Evolutionary conservation across 495 filamentous ascomycete species (phyloP).

Genomic region (Cryomyces antarcticus): DNA sequence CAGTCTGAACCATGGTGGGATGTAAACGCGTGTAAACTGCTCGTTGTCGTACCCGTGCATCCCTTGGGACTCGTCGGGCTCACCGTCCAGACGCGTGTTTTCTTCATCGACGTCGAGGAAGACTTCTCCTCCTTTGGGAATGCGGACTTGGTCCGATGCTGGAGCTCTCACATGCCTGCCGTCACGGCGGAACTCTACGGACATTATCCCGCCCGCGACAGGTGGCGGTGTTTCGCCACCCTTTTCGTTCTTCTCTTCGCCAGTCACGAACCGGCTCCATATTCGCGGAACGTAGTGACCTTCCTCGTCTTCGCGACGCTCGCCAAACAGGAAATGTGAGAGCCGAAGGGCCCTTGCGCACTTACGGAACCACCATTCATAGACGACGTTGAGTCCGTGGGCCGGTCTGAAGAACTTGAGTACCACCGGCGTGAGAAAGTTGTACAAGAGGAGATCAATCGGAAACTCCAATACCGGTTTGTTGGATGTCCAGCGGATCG

Average conservation of each 20-base stretch:
- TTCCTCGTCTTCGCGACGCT: constrained; percentile 63
- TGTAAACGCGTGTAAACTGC: constrained; percentile 66
- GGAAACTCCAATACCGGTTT: constrained; percentile 88
- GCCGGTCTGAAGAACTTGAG: constrained; percentile 68
- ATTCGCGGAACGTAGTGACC: constrained; percentile 32
- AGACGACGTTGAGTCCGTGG: constrained; percentile 62
- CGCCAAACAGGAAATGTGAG: constrained; percentile 82
- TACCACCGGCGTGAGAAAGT: constrained; percentile 76
- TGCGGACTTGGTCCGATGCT: constrained; percentile 80
- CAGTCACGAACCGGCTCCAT: constrained; percentile 23
- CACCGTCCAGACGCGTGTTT: constrained; percentile 43
- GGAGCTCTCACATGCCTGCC: constrained; percentile 82
- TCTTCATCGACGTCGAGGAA: constrained; percentile 63
- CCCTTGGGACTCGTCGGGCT: constrained; percentile 34
- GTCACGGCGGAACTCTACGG: constrained; percentile 31
- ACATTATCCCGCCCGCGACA: constrained; percentile 15
- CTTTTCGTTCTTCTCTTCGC: constrained; percentile 16
- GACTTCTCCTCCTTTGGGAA: constrained; percentile 60
- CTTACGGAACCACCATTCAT: constrained; percentile 87
- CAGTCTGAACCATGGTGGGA: constrained; percentile 65
- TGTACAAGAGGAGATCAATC: constrained; percentile 85
- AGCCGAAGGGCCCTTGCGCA: constrained; percentile 66
- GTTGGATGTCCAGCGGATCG: constrained; percentile 80
- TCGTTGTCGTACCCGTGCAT: constrained; percentile 42
- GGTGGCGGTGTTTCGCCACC: constrained; percentile 12